Conservation (phyloP, 768 basidiomycete genomes). For the Kwoniella dendrophila region DNA sequence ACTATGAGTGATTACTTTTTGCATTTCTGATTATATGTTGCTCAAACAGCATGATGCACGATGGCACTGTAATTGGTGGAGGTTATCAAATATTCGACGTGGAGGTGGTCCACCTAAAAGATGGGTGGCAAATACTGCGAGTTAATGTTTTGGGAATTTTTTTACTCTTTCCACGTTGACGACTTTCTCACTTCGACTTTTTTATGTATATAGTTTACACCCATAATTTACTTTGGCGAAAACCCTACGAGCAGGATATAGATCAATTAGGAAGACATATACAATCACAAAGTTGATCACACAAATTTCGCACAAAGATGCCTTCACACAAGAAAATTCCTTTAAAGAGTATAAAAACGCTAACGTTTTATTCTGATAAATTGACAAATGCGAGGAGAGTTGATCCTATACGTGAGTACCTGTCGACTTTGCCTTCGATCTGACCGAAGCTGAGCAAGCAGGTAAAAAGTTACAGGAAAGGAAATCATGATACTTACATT, state of each 20-base stretch:
- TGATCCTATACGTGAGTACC: slow-evolving; percentile 63
- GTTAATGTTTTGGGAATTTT: neutral
- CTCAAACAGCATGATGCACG: no score
- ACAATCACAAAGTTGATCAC: no score
- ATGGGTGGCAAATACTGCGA: slow-evolving; percentile 21
- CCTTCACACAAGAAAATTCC: slow-evolving; percentile 64
- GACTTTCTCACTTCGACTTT: neutral
- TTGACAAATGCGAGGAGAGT: slow-evolving; percentile 70
- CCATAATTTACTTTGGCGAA: no score
- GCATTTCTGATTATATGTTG: no score
- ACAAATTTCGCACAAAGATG: no score
- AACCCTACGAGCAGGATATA: neutral
- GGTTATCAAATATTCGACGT: slow-evolving; percentile 12
- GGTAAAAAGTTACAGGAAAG: no score
- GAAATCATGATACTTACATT: neutral
- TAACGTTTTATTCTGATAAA: slow-evolving; percentile 75
- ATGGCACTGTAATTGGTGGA: neutral
- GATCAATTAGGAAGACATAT: neutral
- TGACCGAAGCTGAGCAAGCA: neutral
- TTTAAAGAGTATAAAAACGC: slow-evolving; percentile 70
- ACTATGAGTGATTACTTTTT: no score
- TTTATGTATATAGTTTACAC: no score
- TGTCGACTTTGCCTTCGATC: no score
- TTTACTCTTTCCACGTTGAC: neutral
- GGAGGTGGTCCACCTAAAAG: slow-evolving; percentile 23